Percentiles rank a stretch among this genome's conserved stretches.
phyloP scores from a whole-genome alignment of 805 yeast genomes.

The Metschnikowia hibisci region DNA sequence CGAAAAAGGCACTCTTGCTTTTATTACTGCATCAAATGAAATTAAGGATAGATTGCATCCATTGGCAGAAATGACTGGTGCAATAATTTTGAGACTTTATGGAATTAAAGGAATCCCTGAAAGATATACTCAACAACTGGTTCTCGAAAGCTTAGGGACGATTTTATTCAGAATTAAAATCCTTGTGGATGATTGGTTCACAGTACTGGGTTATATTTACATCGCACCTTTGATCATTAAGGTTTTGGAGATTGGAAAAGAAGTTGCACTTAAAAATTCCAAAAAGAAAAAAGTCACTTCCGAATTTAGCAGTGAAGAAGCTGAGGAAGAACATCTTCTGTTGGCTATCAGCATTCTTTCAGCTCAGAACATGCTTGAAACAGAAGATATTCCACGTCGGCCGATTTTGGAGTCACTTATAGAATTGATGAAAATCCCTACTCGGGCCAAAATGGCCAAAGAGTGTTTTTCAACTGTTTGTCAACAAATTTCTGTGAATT shows the following conservation, averaged over 20 bases:
- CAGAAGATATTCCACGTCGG: conserved; percentile 64
- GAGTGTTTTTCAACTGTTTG: conserved; percentile 78
- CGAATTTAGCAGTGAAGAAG: conserved; percentile 76
- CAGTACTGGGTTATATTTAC: conserved; percentile 64
- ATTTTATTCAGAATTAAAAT: conserved; percentile 74
- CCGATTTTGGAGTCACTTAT: conserved; percentile 60
- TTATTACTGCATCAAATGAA: conserved; percentile 51
- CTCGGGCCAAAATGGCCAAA: conserved; percentile 76
- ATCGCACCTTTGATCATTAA: conserved; percentile 68
- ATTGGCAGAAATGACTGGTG: conserved; percentile 55
- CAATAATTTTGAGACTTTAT: conserved; percentile 61
- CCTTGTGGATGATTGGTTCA: conserved; percentile 67
- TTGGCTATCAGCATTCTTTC: conserved; percentile 73
- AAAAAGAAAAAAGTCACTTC: conserved; percentile 49
- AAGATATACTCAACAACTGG: conserved; percentile 46
- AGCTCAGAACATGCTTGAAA: conserved; percentile 62
- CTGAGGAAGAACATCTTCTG: conserved; percentile 82
- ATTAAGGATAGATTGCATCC: conserved; percentile 48
- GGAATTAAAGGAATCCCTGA: conserved; percentile 44
- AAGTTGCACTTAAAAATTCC: conserved; percentile 49
- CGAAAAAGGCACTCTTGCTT: conserved; percentile 43
- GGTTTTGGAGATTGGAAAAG: conserved; percentile 64
- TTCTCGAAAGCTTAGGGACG: conserved; percentile 55
- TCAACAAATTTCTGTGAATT: conserved; percentile 67
- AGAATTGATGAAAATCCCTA: conserved; percentile 64